A percentile compares a stretch with the other conserved stretches of the same genome.
phyloP scores from a whole-genome alignment of 768 basidiomycete species.

The Rhodotorula kratochvilovae region DNA sequence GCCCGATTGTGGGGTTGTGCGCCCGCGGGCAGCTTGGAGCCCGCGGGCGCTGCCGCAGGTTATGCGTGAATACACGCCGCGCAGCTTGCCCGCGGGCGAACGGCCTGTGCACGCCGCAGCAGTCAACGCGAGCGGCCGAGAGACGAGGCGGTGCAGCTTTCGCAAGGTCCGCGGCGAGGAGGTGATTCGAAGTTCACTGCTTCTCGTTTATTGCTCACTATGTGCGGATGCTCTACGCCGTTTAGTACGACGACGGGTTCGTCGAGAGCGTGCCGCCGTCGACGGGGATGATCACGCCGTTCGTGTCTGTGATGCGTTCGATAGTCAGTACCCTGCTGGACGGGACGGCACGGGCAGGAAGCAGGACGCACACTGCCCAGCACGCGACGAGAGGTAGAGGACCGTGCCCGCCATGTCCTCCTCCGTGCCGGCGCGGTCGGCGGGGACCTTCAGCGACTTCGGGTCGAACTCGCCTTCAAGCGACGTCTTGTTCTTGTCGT shows the following conservation, averaged over 20 bases:
- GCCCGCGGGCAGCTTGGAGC: too few species aligned
- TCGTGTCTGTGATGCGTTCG: constrained; percentile 47
- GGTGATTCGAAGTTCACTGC: too few species aligned
- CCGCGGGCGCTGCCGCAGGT: too few species aligned
- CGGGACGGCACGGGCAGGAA: not conserved
- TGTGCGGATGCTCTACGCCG: not conserved
- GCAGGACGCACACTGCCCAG: constrained; percentile 45
- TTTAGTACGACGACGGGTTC: constrained; percentile 19
- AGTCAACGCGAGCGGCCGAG: too few species aligned
- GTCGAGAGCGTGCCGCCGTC: constrained; percentile 73
- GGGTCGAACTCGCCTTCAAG: constrained; percentile 31
- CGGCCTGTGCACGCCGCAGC: too few species aligned
- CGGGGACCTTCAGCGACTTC: not conserved
- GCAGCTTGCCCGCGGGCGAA: too few species aligned
- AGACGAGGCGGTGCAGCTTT: too few species aligned
- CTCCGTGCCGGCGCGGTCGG: constrained; percentile 15
- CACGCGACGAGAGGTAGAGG: constrained; percentile 51
- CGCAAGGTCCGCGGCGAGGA: too few species aligned
- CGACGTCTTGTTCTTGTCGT: constrained; percentile 23
- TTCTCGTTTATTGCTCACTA: not conserved
- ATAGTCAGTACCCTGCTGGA: not conserved
- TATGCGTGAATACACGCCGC: too few species aligned
- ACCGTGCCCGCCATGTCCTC: constrained; percentile 58
- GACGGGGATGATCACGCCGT: constrained; percentile 72
- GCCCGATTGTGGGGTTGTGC: too few species aligned